phyloP scores from a whole-genome alignment of 2,329 filamentous ascomycete species.

The Aspergillus puulaauensis region DNA sequence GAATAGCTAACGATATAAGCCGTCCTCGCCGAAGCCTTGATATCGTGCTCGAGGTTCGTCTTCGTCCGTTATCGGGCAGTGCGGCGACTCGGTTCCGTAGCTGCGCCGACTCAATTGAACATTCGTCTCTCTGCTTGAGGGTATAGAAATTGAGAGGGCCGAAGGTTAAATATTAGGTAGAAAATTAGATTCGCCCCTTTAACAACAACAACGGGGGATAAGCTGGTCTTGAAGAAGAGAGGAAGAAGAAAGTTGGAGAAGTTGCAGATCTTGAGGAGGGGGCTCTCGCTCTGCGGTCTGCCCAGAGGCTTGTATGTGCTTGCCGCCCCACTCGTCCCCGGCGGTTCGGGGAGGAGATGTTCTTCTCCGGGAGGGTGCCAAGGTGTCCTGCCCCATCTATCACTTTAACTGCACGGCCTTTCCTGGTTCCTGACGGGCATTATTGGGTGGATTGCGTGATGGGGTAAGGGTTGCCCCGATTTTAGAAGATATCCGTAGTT shows the following conservation, averaged over 20 bases:
- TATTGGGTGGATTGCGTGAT: too few species aligned
- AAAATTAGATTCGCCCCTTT: background rate
- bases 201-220: background rate
- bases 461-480: too few species aligned
- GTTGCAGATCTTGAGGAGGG: constrained; percentile 9
- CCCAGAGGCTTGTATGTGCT: background rate
- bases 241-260: constrained; percentile 6
- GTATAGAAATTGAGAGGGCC: background rate
- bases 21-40: too few species aligned
- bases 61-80: constrained; percentile 16
- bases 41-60: background rate
- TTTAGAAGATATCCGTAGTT: too few species aligned
- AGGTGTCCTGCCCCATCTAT: too few species aligned
- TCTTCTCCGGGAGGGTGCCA: background rate
- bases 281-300: background rate
- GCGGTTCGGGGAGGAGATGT: background rate
- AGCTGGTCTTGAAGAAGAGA: background rate
- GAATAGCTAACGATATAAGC: too few species aligned
- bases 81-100: background rate
- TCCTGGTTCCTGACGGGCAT: too few species aligned
- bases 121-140: background rate
- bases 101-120: background rate
- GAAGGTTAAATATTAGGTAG: background rate
- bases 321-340: constrained; percentile 1
- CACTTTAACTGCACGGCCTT: too few species aligned